Evolutionary conservation across 176 grass and related monocot species (phyloP).

Genomic region (Juncus effusus): DNA sequence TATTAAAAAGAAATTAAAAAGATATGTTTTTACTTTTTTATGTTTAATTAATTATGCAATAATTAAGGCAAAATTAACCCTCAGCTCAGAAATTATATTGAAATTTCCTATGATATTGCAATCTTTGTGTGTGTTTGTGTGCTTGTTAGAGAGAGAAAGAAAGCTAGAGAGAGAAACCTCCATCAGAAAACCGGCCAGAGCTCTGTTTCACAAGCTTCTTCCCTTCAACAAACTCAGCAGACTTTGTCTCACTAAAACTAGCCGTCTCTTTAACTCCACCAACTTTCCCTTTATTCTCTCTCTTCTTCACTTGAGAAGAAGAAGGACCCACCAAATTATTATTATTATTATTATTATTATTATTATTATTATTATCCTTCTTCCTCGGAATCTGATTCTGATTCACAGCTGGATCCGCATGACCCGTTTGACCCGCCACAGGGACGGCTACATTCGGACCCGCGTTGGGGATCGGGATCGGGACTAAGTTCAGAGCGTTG

Average conservation of each 20-base stretch:
- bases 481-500: conserved; percentile 62
- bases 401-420: conserved; percentile 35
- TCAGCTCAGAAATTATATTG: no score
- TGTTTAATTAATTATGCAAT: no score
- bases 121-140: no score
- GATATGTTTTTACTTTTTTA: background rate
- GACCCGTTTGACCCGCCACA: background rate
- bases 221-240: conserved; percentile 52
- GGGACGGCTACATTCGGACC: conserved; percentile 8
- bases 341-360: background rate
- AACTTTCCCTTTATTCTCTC: conserved; percentile 27
- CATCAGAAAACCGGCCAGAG: conserved; percentile 59
- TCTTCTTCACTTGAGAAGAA: conserved; percentile 18
- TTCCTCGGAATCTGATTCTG: conserved; percentile 36
- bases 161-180: conserved; percentile 48
- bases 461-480: conserved; percentile 42
- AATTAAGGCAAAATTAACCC: no score
- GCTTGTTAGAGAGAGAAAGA: background rate
- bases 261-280: conserved; percentile 37
- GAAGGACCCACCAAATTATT: background rate
- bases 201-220: conserved; percentile 59
- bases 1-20: conserved; percentile 5
- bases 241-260: conserved; percentile 43
- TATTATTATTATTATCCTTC: conserved; percentile 6
- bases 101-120: no score